Evolutionary conservation across 208 protist species (phyloP), one percentile per base, ranked within the genome.

Genomic region (Wallacemonas sp.): DNA sequence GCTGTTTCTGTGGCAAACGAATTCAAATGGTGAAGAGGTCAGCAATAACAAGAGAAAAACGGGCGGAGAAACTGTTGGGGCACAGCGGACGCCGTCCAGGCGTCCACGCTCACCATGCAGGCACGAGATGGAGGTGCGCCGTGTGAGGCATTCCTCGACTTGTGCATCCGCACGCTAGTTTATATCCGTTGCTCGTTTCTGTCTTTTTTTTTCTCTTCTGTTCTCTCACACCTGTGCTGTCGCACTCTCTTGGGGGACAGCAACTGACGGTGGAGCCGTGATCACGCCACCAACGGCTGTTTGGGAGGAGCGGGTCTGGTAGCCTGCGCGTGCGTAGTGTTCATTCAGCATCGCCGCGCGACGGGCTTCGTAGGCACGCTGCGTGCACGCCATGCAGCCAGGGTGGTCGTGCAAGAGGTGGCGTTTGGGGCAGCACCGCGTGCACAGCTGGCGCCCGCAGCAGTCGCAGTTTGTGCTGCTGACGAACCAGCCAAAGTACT

Each of bases 401-500:
- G 89, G 89, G 30, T 88, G 86, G 29, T 83, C 79, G 19, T 74
- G 47, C 19, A 93, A 68, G 19, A 95, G 74, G 60, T 93, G 70
- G 16, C 78, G 80, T 6, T 74, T 58, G 2, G 89, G 89, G 56
- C 85, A 92, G 72, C 89, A 95, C 12, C 81, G 79, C 1, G 44
- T 77, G 72, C 89, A 95, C 17, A 91, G 72, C 67, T 89, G 76
- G 2, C 81, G 65, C 2, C 89, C 89, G 44, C 89, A 95, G 83
- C 81, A 90, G 62, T 90, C 78, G 65, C 89, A 95, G 75, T 95
- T 95, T 21, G 78, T 88, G 58, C 81, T 78, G 17, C 54, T 48
- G 27, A 70, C 75, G 55, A 92, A 86, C 79, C 76, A 91, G 16
- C 78, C 78, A 52, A 89, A 91, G 33, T 68, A 77, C 54, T 81